Percentiles rank a stretch among this genome's conserved stretches.
These are phyloP conservation scores for Syzygium jambos DNA, from an alignment of 345 rosid genomes.

Conservation along the genomic window DNA sequence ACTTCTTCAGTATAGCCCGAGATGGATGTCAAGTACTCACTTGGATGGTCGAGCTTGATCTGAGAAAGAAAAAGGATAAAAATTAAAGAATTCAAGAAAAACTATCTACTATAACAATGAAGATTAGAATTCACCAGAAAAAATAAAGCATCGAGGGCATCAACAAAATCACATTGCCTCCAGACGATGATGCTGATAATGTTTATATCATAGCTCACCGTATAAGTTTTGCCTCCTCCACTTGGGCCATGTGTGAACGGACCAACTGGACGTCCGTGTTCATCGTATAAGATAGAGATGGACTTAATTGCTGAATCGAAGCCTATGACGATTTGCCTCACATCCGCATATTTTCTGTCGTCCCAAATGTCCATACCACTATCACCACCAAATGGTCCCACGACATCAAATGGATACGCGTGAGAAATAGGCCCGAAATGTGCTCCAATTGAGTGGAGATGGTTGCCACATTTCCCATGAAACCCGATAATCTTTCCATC, in stretches of 20 bases:
- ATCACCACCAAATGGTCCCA: neutral
- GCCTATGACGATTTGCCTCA: neutral
- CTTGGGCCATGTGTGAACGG: neutral
- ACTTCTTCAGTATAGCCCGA: neutral
- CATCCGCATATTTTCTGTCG: neutral
- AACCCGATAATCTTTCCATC: neutral
- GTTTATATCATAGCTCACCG: neutral
- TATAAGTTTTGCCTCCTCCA: neutral
- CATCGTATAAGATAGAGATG: neutral
- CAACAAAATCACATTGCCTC: neutral
- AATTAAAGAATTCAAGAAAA: neutral
- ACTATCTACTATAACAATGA: neutral
- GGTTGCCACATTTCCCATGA: neutral
- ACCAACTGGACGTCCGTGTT: neutral
- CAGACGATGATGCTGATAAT: neutral
- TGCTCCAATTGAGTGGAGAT: constrained; percentile 1
- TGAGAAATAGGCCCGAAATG: neutral
- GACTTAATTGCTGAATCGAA: neutral
- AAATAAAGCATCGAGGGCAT: neutral
- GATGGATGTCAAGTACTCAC: neutral
- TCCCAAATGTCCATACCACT: neutral
- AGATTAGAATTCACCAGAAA: neutral
- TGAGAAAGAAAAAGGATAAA: neutral
- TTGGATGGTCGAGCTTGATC: neutral
- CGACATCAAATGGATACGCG: neutral